Base-by-base conservation (phyloP, 352 stramenopile species). In the Phytopythium oedochilum region DNA sequence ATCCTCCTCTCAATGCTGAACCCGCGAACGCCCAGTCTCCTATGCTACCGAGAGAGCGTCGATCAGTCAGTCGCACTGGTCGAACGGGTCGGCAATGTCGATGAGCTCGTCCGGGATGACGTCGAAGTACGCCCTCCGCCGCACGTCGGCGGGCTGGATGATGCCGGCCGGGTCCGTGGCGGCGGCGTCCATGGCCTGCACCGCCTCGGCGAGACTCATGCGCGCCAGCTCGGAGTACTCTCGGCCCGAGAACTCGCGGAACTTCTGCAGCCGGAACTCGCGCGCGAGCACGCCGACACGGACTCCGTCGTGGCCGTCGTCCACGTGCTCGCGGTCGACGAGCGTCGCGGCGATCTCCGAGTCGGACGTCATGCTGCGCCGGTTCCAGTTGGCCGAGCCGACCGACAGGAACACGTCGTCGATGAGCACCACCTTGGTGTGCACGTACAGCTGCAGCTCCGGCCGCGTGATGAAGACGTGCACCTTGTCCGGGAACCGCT, bases 361-460 rank as follows among this genome's bases (percentile, higher is more conserved):
- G 66, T 86, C 79, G 3, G 60, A 75, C 10, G 74, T 88, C 73
- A 87, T 87, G 49, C 76, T 83, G 43, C 76, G 73, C 4, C 71
- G 63, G 53, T 89, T 88, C 79, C 76, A 89, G 61, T 89, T 89
- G 23, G 66, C 66, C 4, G 76, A 89, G 11, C 73, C 67, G 15
- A 83, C 35, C 0, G 74, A 82, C 1, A 89, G 25, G 54, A 79
- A 86, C 18, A 89, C 79, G 54, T 87, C 79, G 55, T 89, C 79
- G 34, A 84, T 68, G 53, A 88, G 46, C 40, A 86, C 57, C 5
- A 75, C 53, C 47, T 86, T 86, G 20, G 60, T 80, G 57, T 86
- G 75, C 23, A 86, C 57, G 66, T 83, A 85, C 17, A 86, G 39
- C 5, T 66, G 38, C 10, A 67, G 53, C 2, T 59, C 36, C n/a